Conservation (phyloP, 2,329 filamentous ascomycete genomes). For the Hymenoscyphus albidus region DNA sequence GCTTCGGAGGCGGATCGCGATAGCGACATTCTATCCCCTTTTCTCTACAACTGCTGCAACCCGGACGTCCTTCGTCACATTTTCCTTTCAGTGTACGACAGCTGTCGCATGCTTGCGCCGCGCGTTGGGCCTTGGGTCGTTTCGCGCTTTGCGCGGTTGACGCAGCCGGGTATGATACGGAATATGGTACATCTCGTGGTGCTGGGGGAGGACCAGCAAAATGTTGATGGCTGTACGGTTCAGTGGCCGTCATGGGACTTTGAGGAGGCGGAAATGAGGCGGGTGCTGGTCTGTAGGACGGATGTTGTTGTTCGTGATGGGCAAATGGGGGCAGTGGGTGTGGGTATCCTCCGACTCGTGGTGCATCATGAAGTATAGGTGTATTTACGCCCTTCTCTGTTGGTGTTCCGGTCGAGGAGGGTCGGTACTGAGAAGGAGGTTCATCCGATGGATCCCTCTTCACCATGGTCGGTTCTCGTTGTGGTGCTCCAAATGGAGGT, state of each 20-base stretch:
- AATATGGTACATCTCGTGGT: conserved; percentile 24
- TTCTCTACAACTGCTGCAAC: conserved; percentile 83
- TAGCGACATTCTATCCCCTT: conserved; percentile 83
- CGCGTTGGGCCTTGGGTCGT: conserved; percentile 31
- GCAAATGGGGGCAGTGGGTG: conserved; percentile 23
- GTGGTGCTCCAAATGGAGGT: conserved; percentile 37
- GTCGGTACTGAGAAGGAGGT: conserved; percentile 37
- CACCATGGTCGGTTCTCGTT: conserved; percentile 48
- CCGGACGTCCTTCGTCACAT: conserved; percentile 75
- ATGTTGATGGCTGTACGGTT: conserved; percentile 20
- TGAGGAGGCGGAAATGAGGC: conserved; percentile 23
- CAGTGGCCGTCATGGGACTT: conserved; percentile 31
- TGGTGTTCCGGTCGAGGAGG: conserved; percentile 29
- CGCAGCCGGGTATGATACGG: conserved; percentile 25
- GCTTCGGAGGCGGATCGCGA: conserved; percentile 84
- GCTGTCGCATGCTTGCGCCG: conserved; percentile 76
- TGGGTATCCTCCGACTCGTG: conserved; percentile 11
- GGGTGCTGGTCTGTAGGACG: conserved; percentile 19
- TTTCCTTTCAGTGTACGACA: conserved; percentile 86
- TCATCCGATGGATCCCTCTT: conserved; percentile 48
- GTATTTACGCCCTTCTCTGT: conserved; percentile 28
- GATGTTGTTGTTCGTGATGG: conserved; percentile 17
- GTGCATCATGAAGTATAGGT: conserved; percentile 27
- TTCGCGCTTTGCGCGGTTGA: conserved; percentile 14
- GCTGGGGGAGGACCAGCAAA: conserved; percentile 20